Base-by-base conservation (phyloP, 2,329 filamentous ascomycete genomes). In the Xylaria sp. region DNA sequence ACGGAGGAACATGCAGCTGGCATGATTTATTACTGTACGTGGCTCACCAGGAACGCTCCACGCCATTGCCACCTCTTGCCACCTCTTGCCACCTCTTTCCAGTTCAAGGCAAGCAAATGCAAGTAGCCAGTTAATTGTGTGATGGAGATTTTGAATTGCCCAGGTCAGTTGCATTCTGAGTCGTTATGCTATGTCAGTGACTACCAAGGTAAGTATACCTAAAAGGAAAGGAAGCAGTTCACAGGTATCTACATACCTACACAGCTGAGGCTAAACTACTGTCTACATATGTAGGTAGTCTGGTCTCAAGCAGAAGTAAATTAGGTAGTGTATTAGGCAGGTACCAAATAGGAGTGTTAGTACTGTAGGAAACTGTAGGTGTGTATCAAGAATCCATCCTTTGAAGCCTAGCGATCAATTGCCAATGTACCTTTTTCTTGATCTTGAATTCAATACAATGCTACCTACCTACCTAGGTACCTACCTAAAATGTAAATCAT, bases 1-100 rank as follows among this genome's bases (percentile, higher is more conserved):
- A 50, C 45, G 36, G 63, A 49, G 44, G 36, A 51, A 50, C 39
- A 49, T 47, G 45, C 39, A 58, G 47, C 49, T 10, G 45, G 49
- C 60, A 61, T 58, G 13, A 62, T 42, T 62, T 59, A 59, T 59
- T 66, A 63, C 59, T 67, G 67, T 68, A 68, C 67, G 69, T 69
- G 67, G 64, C 61, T 65, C 59, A 39, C 56, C 50, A 58, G 29
- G 53, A 39, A 63, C 27, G 59, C 67, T 68, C 67, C 67, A 71
- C 67, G 67, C 55, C 5, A 44, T 55, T 38, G 54, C 57, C 61
- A 53, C 39, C 58, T 42, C 38, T 64, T 47, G 27, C 22, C 22
- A 25, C 39, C 58, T 42, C 38, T 55, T 38, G 54, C 57, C 61
- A 53, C 39, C 58, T 42, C 38, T 64, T 47, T 33, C 22, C 22